A percentile compares a stretch with the other conserved stretches of the same genome.
phyloP scores from a whole-genome alignment of 306 rosid species.

The Neltuma alba region DNA sequence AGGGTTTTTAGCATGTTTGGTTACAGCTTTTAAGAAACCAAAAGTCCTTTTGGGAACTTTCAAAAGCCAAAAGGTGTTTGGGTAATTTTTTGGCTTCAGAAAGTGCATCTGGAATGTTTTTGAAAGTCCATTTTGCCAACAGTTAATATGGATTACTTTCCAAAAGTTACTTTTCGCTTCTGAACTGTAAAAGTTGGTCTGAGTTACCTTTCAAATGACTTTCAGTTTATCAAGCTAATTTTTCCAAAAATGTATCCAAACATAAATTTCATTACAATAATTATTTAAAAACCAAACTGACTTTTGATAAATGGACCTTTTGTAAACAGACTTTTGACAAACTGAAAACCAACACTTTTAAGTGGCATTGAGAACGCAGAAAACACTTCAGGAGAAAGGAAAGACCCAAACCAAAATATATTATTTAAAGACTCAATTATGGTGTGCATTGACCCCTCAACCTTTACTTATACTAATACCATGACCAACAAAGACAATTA shows the following conservation, averaged over 20 bases:
- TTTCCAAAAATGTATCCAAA: too few species aligned
- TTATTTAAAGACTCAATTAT: not conserved
- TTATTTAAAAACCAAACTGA: too few species aligned
- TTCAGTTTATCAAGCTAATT: too few species aligned
- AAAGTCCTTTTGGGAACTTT: too few species aligned
- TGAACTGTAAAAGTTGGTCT: too few species aligned
- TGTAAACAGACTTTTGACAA: too few species aligned
- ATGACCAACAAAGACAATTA: conserved; percentile 1
- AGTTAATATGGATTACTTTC: too few species aligned
- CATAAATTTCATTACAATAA: too few species aligned
- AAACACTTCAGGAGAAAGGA: not conserved
- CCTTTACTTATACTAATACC: not conserved
- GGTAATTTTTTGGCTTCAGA: not conserved
- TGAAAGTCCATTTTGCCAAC: too few species aligned
- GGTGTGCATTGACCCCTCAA: not conserved
- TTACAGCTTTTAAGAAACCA: not conserved
- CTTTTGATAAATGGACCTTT: too few species aligned
- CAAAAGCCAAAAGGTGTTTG: not conserved
- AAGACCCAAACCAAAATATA: not conserved
- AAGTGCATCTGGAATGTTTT: not conserved
- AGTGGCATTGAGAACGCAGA: conserved; percentile 4
- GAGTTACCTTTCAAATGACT: too few species aligned
- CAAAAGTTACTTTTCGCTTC: too few species aligned
- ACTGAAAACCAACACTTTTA: not conserved
- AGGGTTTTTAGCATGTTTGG: not conserved